Percentiles rank a stretch among this genome's conserved stretches.
Evolutionary conservation across 495 filamentous ascomycete species (phyloP).

Genomic region (Aspergillus kassunensis): DNA sequence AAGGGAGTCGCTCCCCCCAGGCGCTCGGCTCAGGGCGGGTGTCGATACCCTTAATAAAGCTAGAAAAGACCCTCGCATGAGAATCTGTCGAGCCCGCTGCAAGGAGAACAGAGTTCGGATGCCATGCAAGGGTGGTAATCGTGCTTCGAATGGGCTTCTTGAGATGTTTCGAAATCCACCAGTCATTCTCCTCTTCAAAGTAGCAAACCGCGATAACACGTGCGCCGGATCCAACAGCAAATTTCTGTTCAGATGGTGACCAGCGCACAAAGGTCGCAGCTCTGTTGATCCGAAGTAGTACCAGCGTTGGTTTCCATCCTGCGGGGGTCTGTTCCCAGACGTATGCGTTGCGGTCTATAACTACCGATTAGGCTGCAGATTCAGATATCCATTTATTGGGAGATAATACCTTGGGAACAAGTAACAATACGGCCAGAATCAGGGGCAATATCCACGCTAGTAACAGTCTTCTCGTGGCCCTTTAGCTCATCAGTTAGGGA

Average conservation of each 20-base stretch:
- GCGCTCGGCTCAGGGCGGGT: constrained; percentile 78
- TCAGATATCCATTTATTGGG: not conserved
- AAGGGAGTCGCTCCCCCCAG: constrained; percentile 93
- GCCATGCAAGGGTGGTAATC: constrained; percentile 90
- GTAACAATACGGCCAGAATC: constrained; percentile 89
- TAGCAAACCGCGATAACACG: constrained; percentile 97
- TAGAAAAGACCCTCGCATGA: constrained; percentile 93
- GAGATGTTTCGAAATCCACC: constrained; percentile 99
- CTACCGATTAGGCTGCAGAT: constrained; percentile 2
- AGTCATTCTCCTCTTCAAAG: constrained; percentile 98
- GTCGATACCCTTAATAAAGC: constrained; percentile 94
- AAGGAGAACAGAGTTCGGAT: constrained; percentile 92
- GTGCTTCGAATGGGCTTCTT: constrained; percentile 98
- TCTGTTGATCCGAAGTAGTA: constrained; percentile 93
- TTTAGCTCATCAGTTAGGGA: constrained; percentile 84
- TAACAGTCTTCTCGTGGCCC: constrained; percentile 95
- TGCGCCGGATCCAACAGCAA: constrained; percentile 94
- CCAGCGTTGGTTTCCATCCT: constrained; percentile 95
- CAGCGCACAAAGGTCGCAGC: constrained; percentile 96
- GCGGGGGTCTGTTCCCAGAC: constrained; percentile 91
- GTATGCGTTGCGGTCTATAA: constrained; percentile 90
- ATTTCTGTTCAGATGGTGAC: constrained; percentile 95
- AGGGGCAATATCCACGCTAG: constrained; percentile 92
- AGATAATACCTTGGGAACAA: constrained; percentile 78
- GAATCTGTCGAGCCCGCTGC: constrained; percentile 94